phyloP scores from a whole-genome alignment of 1,139 yeast species.

The Saccharomyces pastorianus region DNA sequence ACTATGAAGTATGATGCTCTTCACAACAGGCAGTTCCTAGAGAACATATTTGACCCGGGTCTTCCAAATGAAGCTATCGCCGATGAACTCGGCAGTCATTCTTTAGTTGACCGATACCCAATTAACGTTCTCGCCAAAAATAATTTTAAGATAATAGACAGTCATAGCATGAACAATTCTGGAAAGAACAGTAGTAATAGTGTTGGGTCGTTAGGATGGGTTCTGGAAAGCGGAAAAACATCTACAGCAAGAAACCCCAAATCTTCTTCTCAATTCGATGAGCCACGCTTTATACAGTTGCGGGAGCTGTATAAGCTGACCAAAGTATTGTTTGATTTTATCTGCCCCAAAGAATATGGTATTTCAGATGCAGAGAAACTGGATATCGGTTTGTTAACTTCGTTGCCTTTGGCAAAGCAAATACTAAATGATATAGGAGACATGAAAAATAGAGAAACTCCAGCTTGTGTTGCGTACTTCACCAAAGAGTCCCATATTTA shows the following conservation, averaged over 20 bases:
- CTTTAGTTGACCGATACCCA: constrained; percentile 71
- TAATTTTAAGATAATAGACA: constrained; percentile 45
- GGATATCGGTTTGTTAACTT: constrained; percentile 90
- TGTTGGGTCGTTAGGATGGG: constrained; percentile 73
- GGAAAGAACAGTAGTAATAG: constrained; percentile 33
- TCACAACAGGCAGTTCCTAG: constrained; percentile 85
- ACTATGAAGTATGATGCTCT: constrained; percentile 98
- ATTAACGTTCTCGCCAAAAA: constrained; percentile 70
- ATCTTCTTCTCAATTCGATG: constrained; percentile 62
- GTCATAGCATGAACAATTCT: constrained; percentile 8
- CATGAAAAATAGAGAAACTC: constrained; percentile 68
- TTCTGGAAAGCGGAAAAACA: constrained; percentile 44
- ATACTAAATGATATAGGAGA: constrained; percentile 71
- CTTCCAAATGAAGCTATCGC: constrained; percentile 41
- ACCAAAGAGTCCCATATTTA: constrained; percentile 97
- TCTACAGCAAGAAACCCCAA: constrained; percentile 30
- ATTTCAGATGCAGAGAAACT: constrained; percentile 91
- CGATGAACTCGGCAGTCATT: constrained; percentile 51
- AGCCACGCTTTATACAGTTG: constrained; percentile 67
- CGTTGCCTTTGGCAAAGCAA: constrained; percentile 88
- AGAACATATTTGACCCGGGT: constrained; percentile 71
- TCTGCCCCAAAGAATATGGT: constrained; percentile 98
- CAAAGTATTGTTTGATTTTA: constrained; percentile 89
- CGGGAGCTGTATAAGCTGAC: constrained; percentile 85
- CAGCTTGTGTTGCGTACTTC: constrained; percentile 82